Conservation (phyloP, 1,284 basidiomycete species). For the Ceratobasidium sp. region DNA sequence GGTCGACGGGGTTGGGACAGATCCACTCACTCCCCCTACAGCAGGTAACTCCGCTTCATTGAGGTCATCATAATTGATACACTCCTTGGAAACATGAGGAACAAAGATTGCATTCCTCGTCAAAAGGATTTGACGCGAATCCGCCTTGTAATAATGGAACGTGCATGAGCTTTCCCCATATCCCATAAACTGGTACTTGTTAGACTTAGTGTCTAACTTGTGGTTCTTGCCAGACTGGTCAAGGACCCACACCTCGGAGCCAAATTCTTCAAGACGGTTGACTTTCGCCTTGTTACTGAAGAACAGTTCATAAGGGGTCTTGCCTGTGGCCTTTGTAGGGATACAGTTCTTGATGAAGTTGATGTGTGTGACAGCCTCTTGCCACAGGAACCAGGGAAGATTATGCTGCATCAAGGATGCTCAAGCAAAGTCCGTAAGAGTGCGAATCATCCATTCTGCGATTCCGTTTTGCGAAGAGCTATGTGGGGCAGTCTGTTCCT, state of each 20-base stretch:
- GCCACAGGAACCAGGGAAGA: constrained; percentile 9
- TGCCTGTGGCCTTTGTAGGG: neutral
- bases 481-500: constrained; percentile 48
- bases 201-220: constrained; percentile 6
- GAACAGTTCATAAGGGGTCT: constrained; percentile 1
- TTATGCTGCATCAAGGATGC: neutral
- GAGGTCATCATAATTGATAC: neutral
- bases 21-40: too few species aligned
- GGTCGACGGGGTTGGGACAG: too few species aligned
- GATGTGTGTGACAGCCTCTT: constrained; percentile 13
- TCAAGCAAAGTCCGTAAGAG: constrained; percentile 26
- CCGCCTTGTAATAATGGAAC: constrained; percentile 1
- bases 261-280: constrained; percentile 4
- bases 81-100: neutral
- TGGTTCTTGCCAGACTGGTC: neutral
- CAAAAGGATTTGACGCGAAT: neutral
- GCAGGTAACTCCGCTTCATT: neutral
- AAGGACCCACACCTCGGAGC: neutral
- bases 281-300: neutral
- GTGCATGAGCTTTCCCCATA: neutral
- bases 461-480: constrained; percentile 52
- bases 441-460: constrained; percentile 53
- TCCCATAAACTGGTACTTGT: neutral
- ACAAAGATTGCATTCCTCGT: constrained; percentile 2
- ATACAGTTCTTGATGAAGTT: neutral